Evolutionary conservation across 306 rosid species (phyloP).

Genomic region (Glycine soja): DNA sequence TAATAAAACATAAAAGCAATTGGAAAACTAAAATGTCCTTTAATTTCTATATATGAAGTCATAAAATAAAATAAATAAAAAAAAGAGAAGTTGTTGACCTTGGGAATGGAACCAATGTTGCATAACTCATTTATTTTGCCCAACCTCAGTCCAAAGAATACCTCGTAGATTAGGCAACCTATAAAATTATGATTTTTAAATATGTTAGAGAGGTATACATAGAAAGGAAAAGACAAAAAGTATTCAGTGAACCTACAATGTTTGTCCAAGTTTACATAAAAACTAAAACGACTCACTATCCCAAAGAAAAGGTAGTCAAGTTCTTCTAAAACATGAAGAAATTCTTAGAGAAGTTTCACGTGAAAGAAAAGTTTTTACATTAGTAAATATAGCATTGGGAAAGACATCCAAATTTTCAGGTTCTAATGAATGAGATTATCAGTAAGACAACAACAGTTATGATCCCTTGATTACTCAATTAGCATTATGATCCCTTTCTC

Average conservation of each 20-base stretch:
- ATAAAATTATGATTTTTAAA: constrained; percentile 44
- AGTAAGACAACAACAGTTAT: constrained; percentile 2
- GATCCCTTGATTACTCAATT: not conserved
- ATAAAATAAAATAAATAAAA: constrained; percentile 4
- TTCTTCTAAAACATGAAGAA: constrained; percentile 14
- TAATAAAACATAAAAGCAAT: constrained; percentile 24
- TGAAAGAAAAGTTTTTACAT: not conserved
- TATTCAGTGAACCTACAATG: constrained; percentile 38
- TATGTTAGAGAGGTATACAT: constrained; percentile 20
- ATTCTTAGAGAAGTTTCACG: not conserved
- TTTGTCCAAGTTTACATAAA: constrained; percentile 33
- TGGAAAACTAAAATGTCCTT: constrained; percentile 17
- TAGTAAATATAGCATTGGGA: not conserved
- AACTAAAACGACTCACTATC: constrained; percentile 7
- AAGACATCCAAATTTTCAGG: not conserved
- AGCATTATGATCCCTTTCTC: not conserved
- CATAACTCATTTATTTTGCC: constrained; percentile 94
- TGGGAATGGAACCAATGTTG: constrained; percentile 86
- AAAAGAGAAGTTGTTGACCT: constrained; percentile 62
- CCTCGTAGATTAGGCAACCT: constrained; percentile 97
- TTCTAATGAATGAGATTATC: not conserved
- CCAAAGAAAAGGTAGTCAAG: not conserved
- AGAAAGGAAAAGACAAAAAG: constrained; percentile 28
- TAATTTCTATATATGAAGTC: constrained; percentile 4
- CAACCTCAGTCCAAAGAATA: constrained; percentile 84